These are phyloP conservation scores for Agrocybe chaxingu DNA, from an alignment of 768 basidiomycete genomes.

Conservation along the genomic window DNA sequence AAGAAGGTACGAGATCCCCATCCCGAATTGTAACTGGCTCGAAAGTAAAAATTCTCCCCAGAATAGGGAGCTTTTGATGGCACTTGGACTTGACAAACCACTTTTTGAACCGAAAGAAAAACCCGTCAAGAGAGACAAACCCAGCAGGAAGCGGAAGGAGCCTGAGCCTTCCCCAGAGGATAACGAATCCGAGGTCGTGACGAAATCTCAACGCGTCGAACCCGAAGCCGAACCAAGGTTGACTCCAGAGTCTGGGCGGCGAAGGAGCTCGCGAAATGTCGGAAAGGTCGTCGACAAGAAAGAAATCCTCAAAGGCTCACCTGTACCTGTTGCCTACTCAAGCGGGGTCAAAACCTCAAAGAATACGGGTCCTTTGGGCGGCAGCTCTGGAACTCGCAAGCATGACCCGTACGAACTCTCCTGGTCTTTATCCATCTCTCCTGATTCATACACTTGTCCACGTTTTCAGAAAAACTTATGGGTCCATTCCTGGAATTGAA, in stretches of 20 bases:
- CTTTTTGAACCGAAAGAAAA: slow-evolving; percentile 46
- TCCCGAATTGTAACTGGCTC: slow-evolving; percentile 19
- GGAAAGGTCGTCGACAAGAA: slow-evolving; percentile 51
- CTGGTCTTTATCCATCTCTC: not conserved
- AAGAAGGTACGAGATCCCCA: slow-evolving; percentile 12
- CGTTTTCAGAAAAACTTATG: slow-evolving; percentile 64
- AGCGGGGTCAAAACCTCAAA: slow-evolving; percentile 31
- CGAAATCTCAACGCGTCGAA: slow-evolving; percentile 31
- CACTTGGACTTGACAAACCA: slow-evolving; percentile 45
- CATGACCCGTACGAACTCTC: slow-evolving; percentile 51
- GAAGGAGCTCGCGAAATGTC: slow-evolving; percentile 68
- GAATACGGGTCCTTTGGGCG: slow-evolving; percentile 34
- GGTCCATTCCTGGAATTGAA: slow-evolving; percentile 72
- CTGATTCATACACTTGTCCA: not conserved
- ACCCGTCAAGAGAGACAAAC: slow-evolving; percentile 21
- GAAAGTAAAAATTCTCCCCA: slow-evolving; percentile 6
- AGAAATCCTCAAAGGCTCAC: slow-evolving; percentile 33
- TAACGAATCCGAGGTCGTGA: slow-evolving; percentile 8
- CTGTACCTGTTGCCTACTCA: slow-evolving; percentile 36
- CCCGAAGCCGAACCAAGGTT: slow-evolving; percentile 4
- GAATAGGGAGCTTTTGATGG: slow-evolving; percentile 42
- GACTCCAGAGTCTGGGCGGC: slow-evolving; percentile 27
- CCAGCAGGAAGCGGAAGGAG: slow-evolving; percentile 39
- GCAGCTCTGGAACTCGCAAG: slow-evolving; percentile 30
- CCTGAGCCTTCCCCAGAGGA: slow-evolving; percentile 10